Conservation (phyloP, 2,329 filamentous ascomycete species). For the Hymenotorrendiella dingleyae region DNA sequence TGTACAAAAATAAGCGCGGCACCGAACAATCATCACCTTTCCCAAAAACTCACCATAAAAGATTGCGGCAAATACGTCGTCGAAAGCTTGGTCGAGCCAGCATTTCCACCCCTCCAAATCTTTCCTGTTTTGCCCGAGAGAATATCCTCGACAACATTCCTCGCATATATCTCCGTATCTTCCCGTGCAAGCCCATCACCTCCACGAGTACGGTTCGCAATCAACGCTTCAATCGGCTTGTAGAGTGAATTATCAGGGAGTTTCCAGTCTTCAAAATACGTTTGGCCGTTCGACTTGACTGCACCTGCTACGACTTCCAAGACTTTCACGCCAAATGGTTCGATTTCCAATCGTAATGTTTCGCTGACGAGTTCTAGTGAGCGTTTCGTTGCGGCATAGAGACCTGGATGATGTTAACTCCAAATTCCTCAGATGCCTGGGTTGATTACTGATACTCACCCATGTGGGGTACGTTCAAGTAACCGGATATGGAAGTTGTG, state of each 20-base stretch:
- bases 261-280: conserved; percentile 5
- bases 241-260: conserved; percentile 9
- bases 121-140: conserved; percentile 2
- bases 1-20: background rate
- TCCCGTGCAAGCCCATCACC: conserved; percentile 1
- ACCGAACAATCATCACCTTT: too few relatives aligned
- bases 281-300: conserved; percentile 10
- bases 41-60: background rate
- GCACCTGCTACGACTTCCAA: conserved; percentile 11
- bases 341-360: conserved; percentile 13
- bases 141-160: conserved; percentile 1
- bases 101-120: conserved; percentile 3
- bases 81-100: background rate
- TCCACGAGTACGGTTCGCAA: background rate
- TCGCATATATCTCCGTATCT: conserved; percentile 1
- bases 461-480: conserved; percentile 2
- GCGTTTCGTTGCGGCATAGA: conserved; percentile 2
- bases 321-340: conserved; percentile 11
- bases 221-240: conserved; percentile 3
- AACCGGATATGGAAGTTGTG: conserved; percentile 31
- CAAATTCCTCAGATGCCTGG: background rate
- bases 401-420: background rate
- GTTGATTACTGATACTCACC: background rate
- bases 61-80: background rate
- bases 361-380: conserved; percentile 6